These are phyloP conservation scores for Tolypocladium ovalisporum DNA, from an alignment of 2,329 filamentous ascomycete species.

Conservation along the genomic window DNA sequence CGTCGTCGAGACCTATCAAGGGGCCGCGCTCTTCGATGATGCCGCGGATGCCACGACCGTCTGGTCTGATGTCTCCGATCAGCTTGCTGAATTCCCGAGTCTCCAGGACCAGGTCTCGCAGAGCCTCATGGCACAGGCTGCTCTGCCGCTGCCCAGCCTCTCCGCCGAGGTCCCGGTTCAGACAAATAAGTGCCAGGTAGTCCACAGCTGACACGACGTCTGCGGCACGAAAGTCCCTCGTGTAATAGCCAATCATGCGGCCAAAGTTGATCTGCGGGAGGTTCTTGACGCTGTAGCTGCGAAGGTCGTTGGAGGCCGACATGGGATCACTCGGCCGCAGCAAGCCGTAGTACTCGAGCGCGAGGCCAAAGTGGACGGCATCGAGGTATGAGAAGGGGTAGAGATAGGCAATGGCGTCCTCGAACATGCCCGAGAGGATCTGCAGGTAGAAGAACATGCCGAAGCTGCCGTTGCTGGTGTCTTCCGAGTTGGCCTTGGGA, in stretches of 20 bases:
- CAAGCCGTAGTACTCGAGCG: conserved; percentile 79
- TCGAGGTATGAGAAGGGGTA: conserved; percentile 88
- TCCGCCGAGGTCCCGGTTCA: conserved; percentile 74
- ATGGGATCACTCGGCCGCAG: conserved; percentile 77
- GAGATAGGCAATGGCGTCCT: conserved; percentile 83
- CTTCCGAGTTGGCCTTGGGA: conserved; percentile 67
- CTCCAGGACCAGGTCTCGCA: conserved; percentile 92
- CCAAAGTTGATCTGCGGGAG: conserved; percentile 87
- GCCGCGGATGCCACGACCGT: conserved; percentile 76
- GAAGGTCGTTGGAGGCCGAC: conserved; percentile 59
- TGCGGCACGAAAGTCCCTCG: conserved; percentile 85
- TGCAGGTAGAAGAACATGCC: conserved; percentile 92
- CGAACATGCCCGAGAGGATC: conserved; percentile 83
- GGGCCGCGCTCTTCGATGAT: conserved; percentile 76
- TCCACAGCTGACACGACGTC: conserved; percentile 85
- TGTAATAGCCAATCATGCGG: conserved; percentile 89
- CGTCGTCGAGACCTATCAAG: conserved; percentile 68
- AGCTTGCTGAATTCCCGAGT: conserved; percentile 91
- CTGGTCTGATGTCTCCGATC: conserved; percentile 78
- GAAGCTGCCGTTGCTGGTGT: conserved; percentile 61
- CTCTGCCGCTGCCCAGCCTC: conserved; percentile 67
- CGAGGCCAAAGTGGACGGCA: conserved; percentile 89
- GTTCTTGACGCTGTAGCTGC: conserved; percentile 55
- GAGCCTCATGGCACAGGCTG: conserved; percentile 78
- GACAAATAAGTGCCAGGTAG: conserved; percentile 82